Evolutionary conservation across 108 stramenopile species (phyloP).

Genomic region (Cyclotella atomus): DNA sequence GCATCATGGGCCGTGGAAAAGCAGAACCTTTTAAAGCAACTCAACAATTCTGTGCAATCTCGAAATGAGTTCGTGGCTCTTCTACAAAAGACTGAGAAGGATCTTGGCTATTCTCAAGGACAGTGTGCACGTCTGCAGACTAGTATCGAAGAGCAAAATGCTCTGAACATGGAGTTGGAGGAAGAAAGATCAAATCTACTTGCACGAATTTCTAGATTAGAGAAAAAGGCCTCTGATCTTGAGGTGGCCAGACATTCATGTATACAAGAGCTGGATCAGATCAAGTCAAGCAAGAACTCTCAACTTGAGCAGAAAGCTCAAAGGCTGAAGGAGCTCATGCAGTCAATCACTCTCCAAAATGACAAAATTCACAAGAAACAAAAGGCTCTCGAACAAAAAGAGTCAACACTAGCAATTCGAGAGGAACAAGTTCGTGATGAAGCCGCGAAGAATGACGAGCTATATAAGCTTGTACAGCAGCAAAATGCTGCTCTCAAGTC

Average conservation of each 20-base stretch:
- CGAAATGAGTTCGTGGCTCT: background rate
- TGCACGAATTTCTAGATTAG: conserved; percentile 21
- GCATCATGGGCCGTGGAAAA: conserved; percentile 44
- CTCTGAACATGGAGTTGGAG: conserved; percentile 19
- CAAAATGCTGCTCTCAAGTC: conserved; percentile 28
- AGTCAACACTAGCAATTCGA: conserved; percentile 17
- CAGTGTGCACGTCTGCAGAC: background rate
- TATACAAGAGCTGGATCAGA: conserved; percentile 17
- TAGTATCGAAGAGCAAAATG: conserved; percentile 1
- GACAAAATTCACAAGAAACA: conserved; percentile 43
- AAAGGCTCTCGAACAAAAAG: conserved; percentile 34
- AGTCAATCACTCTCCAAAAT: conserved; percentile 36
- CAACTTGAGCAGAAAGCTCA: conserved; percentile 41
- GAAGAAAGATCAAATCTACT: conserved; percentile 35
- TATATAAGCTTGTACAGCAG: conserved; percentile 29
- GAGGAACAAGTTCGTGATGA: conserved; percentile 33
- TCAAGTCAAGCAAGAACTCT: conserved; percentile 28
- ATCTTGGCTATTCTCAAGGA: background rate
- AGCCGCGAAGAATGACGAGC: conserved; percentile 25
- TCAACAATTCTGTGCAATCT: conserved; percentile 1
- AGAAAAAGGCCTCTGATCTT: conserved; percentile 23
- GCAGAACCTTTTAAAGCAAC: conserved; percentile 11
- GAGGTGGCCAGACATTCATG: conserved; percentile 6
- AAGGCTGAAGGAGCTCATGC: conserved; percentile 47
- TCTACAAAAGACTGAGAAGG: conserved; percentile 9